Base-by-base conservation (phyloP, 2,329 filamentous ascomycete species). In the Nemania abortiva region DNA sequence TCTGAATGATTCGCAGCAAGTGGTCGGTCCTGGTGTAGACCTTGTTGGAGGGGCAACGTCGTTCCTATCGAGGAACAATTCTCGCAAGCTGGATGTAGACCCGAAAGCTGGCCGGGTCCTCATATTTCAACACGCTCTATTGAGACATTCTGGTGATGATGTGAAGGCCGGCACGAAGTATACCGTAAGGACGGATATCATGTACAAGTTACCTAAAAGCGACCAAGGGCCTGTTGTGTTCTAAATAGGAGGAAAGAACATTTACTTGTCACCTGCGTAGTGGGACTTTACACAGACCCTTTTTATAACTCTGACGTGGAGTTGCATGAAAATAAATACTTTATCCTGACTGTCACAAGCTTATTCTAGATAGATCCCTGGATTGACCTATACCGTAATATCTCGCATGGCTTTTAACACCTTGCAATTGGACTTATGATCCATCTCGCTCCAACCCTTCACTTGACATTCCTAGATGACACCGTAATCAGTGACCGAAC, bases 51-150 rank as follows among this genome's bases (percentile, higher is more conserved):
- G 88, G 13, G 85, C 88, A 1, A 90, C 88, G 2, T 80, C 84
- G 0, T 89, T 90, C 70, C 77, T 87, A 20, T 86, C 84, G 0
- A 58, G 56, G 0, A 80, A 86, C 58, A 75, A 79, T 63, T 77
- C 80, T 68, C 78, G 81, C 10, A 82, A 80, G 61, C 49, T 88
- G 0, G 86, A 89, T 69, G 83, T 90, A 1, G 80, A 89, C 68
- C 86, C 87, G 15, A 87, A 85, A 72, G 82, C 83, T 0, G 88
- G 88, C 1, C 82, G 87, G n/a, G 85, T 89, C 1, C 78, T 90
- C 42, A 84, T 90, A 56, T 90, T 90, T 71, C 88, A 90, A 76
- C 88, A 90, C 70, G 72, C 74, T 1, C 72, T 80, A 1, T 77
- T 90, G 9, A 77, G 81, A 20, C 88, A 90, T 73, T 84, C 84